A percentile compares a stretch with the other conserved stretches of the same genome.
These are phyloP conservation scores for Skeletonema costatum DNA, from an alignment of 108 stramenopile species.

Conservation along the genomic window DNA sequence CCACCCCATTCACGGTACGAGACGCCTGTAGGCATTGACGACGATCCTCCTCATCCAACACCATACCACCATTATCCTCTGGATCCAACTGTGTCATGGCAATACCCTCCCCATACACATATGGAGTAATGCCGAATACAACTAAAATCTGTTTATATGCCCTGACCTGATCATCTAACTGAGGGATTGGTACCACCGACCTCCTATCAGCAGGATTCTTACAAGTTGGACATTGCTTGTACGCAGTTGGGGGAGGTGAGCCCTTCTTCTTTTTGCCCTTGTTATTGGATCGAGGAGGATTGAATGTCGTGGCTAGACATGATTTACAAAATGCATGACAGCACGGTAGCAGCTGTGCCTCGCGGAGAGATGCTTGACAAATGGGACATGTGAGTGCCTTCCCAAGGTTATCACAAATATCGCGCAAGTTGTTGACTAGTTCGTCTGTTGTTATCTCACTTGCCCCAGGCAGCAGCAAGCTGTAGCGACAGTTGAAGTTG, in stretches of 20 bases:
- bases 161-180: conserved; percentile 53
- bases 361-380: background rate
- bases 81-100: conserved; percentile 66
- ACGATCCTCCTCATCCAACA: conserved; percentile 29
- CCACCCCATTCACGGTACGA: conserved; percentile 1
- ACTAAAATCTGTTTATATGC: conserved; percentile 57
- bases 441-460: background rate
- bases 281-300: background rate
- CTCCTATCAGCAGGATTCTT: conserved; percentile 46
- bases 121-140: conserved; percentile 63
- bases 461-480: background rate
- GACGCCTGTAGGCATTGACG: background rate
- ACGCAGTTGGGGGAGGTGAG: background rate
- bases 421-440: background rate
- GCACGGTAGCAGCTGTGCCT: background rate
- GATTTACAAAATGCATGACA: conserved; percentile 10
- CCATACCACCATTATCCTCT: conserved; percentile 7
- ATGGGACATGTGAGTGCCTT: background rate
- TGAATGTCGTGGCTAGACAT: background rate
- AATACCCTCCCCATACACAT: conserved; percentile 40
- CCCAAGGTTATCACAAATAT: background rate
- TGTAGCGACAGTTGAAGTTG: background rate
- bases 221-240: conserved; percentile 65
- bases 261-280: conserved; percentile 5
- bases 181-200: conserved; percentile 19